These are phyloP conservation scores for Flaveria linearis DNA, from an alignment of 129 eudicot species.

Conservation along the genomic window DNA sequence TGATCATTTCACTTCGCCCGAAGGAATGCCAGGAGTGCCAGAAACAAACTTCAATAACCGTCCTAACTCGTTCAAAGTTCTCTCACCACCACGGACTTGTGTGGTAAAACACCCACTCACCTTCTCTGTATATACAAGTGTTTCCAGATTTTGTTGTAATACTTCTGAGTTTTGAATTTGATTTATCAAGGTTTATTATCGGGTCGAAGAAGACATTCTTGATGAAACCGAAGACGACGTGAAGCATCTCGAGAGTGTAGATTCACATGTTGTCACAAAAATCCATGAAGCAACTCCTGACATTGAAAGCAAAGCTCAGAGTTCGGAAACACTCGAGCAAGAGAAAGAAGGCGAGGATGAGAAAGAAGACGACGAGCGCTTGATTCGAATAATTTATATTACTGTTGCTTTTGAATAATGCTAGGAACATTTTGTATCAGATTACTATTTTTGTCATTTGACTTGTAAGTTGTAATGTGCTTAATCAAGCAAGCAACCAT, in stretches of 20 bases:
- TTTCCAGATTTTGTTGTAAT: neutral
- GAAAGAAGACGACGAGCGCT: constrained; percentile 12
- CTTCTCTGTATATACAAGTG: neutral
- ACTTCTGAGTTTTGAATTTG: neutral
- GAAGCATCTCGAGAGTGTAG: constrained; percentile 18
- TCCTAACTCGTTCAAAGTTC: constrained; percentile 92
- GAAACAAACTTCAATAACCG: constrained; percentile 96
- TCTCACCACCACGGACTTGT: constrained; percentile 92
- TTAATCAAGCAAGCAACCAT: too few species aligned
- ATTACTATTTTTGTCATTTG: neutral
- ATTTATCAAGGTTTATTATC: constrained; percentile 64
- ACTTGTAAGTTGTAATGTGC: neutral
- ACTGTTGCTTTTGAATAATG: constrained; percentile 10
- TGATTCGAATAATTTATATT: constrained; percentile 2
- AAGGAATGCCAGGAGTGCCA: constrained; percentile 93
- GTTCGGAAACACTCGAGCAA: constrained; percentile 18
- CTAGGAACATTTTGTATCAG: neutral
- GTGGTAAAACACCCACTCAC: constrained; percentile 54
- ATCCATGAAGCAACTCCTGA: constrained; percentile 31
- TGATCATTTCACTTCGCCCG: constrained; percentile 89
- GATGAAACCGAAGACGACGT: constrained; percentile 20
- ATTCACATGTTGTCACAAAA: constrained; percentile 18
- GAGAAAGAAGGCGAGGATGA: constrained; percentile 29
- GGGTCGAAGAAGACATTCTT: constrained; percentile 61
- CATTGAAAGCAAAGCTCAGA: constrained; percentile 23